These are phyloP conservation scores for Teratosphaeria gauchensis DNA, from an alignment of 2,329 filamentous ascomycete genomes.

Conservation along the genomic window DNA sequence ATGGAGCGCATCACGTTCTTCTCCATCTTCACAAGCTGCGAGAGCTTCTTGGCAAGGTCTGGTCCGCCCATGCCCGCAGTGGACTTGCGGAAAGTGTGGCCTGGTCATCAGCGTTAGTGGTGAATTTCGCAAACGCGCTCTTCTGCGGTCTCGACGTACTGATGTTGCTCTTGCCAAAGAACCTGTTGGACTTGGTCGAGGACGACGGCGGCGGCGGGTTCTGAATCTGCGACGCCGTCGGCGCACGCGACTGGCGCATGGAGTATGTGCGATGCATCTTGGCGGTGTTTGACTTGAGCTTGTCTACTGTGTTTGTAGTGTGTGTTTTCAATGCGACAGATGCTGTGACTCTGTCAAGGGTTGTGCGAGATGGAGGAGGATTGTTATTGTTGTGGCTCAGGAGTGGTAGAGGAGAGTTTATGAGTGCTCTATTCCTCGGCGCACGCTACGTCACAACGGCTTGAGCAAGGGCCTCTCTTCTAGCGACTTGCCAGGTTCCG, in stretches of 20 bases:
- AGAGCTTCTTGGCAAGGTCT: conserved; percentile 94
- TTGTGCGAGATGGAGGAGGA: background rate
- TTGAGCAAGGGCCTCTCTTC: background rate
- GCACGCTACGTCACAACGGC: background rate
- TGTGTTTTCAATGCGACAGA: background rate
- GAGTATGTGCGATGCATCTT: conserved; percentile 97
- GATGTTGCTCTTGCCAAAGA: conserved; percentile 79
- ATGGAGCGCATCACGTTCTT: conserved; percentile 99
- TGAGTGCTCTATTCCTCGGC: background rate
- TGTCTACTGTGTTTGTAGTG: conserved; percentile 1
- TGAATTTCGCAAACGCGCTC: background rate
- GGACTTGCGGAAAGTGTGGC: conserved; percentile 63
- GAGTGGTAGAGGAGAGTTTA: background rate
- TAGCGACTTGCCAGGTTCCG: background rate
- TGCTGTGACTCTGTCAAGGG: background rate
- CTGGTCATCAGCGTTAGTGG: conserved; percentile 29
- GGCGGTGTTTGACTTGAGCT: conserved; percentile 9
- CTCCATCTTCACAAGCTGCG: conserved; percentile 98
- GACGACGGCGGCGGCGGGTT: conserved; percentile 89
- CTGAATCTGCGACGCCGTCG: conserved; percentile 82
- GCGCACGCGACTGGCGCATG: conserved; percentile 94
- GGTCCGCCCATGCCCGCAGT: conserved; percentile 69
- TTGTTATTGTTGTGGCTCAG: background rate
- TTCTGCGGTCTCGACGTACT: conserved; percentile 48
- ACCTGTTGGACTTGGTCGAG: conserved; percentile 77